Base-by-base conservation (phyloP, 2,329 filamentous ascomycete genomes). In the Allantophomopsis cytisporea region DNA sequence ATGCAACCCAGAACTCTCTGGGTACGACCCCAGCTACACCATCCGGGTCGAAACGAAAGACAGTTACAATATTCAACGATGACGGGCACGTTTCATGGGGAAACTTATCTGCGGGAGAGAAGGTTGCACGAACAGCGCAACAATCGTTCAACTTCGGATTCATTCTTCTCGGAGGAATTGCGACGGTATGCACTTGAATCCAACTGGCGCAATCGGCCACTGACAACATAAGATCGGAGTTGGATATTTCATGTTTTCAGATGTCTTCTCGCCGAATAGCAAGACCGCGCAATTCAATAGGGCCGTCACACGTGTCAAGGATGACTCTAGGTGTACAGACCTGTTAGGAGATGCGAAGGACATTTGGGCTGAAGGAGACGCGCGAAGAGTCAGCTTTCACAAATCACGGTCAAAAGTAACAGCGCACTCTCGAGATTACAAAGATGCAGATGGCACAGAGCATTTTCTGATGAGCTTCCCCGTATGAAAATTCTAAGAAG, bases 211-310 rank as follows among this genome's bases (percentile, higher is more conserved):
- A 43, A 34, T 16, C 6, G 15, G 31, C 21, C 16, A 11, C 14
- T 30, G 51, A 43, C 35, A 10, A 5, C 7, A 13, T 15, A 49
- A 87, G 82, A 77, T 77, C 44, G 79, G 76, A n/a, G 81, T 95
- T 8, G 71, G 69, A 40, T 86, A 84, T 50, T 69, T 91, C 37
- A 67, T 94, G 16, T 94, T 82, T 60, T 72, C 74, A 4, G 86
- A 94, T 45, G 83, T 94, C 35, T 85, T 94, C 58, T 82, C 83
- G 4, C 72, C 83, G 15, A 81, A 88, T 54, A 91, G 84, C 65
- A 88, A 86, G 60, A 89, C 82, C 13, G 74, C 78, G 41, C 78
- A 91, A 56, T 95, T 94, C 69, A 94, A 93, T 62, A 80, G 83
- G 46, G 84, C 85, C 1, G 82, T 93, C 36, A 74, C 83, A 53